Conservation (phyloP, 2,329 filamentous ascomycete genomes). For the Diaporthe caulivora region DNA sequence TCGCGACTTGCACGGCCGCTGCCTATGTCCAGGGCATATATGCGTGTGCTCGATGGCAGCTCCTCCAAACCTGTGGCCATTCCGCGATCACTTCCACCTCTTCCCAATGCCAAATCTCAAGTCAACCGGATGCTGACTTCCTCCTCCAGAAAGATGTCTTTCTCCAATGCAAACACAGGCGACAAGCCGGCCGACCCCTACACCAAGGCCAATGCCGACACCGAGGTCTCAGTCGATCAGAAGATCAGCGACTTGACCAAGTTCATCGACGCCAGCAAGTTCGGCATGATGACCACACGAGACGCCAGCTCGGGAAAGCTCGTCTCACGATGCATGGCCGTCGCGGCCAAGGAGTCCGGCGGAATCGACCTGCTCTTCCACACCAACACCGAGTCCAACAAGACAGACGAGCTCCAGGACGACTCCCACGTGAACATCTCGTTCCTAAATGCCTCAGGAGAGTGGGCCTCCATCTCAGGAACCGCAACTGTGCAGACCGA, state of each 20-base stretch:
- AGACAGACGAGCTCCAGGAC: slow-evolving; percentile 82
- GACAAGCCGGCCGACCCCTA: slow-evolving; percentile 80
- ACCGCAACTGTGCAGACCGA: slow-evolving; percentile 77
- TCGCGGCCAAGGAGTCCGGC: slow-evolving; percentile 82
- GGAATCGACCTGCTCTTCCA: slow-evolving; percentile 90
- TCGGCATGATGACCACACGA: slow-evolving; percentile 89
- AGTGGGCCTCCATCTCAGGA: slow-evolving; percentile 91
- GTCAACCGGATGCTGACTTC: slow-evolving; percentile 23
- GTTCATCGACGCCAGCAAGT: slow-evolving; percentile 82
- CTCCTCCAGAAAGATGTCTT: slow-evolving; percentile 45
- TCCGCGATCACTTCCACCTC: not conserved
- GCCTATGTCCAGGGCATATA: not conserved
- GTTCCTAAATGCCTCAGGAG: slow-evolving; percentile 80
- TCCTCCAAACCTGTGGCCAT: not conserved
- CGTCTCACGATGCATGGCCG: slow-evolving; percentile 86
- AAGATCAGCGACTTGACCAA: slow-evolving; percentile 81
- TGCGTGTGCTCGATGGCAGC: not conserved
- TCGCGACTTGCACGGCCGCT: not conserved
- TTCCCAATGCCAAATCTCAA: not conserved
- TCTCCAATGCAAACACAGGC: slow-evolving; percentile 72
- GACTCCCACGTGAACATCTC: slow-evolving; percentile 84
- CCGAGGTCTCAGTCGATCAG: slow-evolving; percentile 72
- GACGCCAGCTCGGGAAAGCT: slow-evolving; percentile 74
- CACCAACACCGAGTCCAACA: slow-evolving; percentile 90
- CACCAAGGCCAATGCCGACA: slow-evolving; percentile 77